phyloP scores from a whole-genome alignment of 371 early-diverging fungal species.

The Rhizopus sp. region DNA sequence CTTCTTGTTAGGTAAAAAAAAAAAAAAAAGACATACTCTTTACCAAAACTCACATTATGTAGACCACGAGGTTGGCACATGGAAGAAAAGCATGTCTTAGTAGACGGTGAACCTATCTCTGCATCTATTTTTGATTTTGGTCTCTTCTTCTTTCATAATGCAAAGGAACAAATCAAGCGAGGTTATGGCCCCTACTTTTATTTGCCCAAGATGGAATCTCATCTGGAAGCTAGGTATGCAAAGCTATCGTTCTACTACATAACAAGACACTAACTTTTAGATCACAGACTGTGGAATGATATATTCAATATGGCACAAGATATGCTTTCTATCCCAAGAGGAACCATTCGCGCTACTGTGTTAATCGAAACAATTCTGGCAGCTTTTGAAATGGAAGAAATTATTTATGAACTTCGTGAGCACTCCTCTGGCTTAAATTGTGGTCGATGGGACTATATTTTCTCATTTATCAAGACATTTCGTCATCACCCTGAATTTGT shows the following conservation, averaged over 20 bases:
- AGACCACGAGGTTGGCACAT: constrained; percentile 98
- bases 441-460: constrained; percentile 98
- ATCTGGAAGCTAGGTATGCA: constrained; percentile 81
- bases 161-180: constrained; percentile 71
- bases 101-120: constrained; percentile 90
- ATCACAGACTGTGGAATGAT: constrained; percentile 89
- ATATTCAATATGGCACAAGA: constrained; percentile 94
- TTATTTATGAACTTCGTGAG: constrained; percentile 95
- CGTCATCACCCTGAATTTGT: constrained; percentile 82
- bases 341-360: constrained; percentile 96
- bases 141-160: constrained; percentile 96
- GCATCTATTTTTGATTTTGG: constrained; percentile 95
- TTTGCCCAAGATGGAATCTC: constrained; percentile 96
- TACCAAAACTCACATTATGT: neutral
- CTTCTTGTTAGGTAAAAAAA: constrained; percentile 79
- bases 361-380: constrained; percentile 96
- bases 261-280: neutral
- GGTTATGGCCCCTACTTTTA: constrained; percentile 98
- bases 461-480: constrained; percentile 95
- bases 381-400: constrained; percentile 98
- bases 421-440: constrained; percentile 97
- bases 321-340: constrained; percentile 83
- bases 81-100: constrained; percentile 90
- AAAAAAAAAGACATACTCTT: neutral
- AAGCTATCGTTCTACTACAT: no score